Base-by-base conservation (phyloP, 106 monocot genomes). In the Triglochin maritima region DNA sequence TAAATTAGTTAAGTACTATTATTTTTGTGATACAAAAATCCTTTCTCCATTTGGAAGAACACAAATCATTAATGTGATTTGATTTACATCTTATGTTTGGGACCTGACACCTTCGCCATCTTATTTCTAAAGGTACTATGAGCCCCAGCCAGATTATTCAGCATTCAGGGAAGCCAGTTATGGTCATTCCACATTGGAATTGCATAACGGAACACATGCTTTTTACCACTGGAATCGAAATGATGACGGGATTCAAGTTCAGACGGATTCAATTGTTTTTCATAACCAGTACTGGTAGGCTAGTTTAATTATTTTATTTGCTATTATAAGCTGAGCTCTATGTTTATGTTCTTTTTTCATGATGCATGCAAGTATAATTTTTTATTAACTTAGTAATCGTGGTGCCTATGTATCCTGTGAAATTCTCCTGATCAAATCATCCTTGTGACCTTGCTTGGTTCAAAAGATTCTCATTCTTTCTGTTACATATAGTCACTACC, bases 101-200 rank as follows among this genome's bases (percentile, higher is more conserved):
- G 29, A 2, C 52, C 7, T 52, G 52, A 8, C 52, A 52, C 52
- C 52, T 0, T 11, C 52, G 52, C 11, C 7, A 1, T 52, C 9
- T 10, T 52, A 47, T 47, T 73, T 69, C 49, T 60, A 4, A 67
- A 98, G 96, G 74, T 91, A 88, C 69, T 51, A 50, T 7, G 79
- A 91, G 0, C 81, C 80, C 9, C 96, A 98, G 45, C 96, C 96
- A 50, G 88, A 91, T 14, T 98, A 98, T 69, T 98, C 96, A 60
- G 91, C 91, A 50, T 98, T 88, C 70, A 83, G 96, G 64, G 96
- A 98, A 79, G 87, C 96, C 4, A 98, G 96, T 52, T 98, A 91
- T 79, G 96, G 96, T 15, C 96, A 98, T 81, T 83, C 91, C 14
- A 83, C 84, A 6, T 70, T 98, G 63, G 86, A 91, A 67, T 17